These are phyloP conservation scores for Candida verbasci DNA, from an alignment of 805 yeast species.

Conservation along the genomic window DNA sequence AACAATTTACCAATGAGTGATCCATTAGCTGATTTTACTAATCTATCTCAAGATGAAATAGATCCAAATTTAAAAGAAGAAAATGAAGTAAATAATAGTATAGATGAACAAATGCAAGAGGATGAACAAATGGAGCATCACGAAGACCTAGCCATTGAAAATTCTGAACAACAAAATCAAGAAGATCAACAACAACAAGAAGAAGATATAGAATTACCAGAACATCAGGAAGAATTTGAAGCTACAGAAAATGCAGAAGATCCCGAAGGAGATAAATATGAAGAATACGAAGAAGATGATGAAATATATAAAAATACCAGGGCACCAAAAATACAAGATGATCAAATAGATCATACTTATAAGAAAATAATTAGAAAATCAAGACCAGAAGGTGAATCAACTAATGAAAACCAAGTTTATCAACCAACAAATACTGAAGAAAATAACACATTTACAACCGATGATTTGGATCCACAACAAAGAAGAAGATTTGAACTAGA, in stretches of 20 bases:
- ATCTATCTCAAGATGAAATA: constrained; percentile 9
- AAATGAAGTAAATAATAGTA: neutral
- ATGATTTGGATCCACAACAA: constrained; percentile 31
- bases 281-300: constrained; percentile 20
- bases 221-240: constrained; percentile 9
- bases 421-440: constrained; percentile 6
- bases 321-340: constrained; percentile 17
- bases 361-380: constrained; percentile 25
- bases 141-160: constrained; percentile 2
- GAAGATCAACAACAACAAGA: constrained; percentile 9
- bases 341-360: constrained; percentile 14
- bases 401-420: constrained; percentile 2
- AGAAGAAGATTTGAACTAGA: constrained; percentile 74
- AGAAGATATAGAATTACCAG: constrained; percentile 6
- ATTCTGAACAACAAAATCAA: constrained; percentile 6
- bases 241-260: constrained; percentile 6
- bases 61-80: constrained; percentile 6
- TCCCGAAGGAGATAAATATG: constrained; percentile 10
- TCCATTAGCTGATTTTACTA: constrained; percentile 10
- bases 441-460: constrained; percentile 11
- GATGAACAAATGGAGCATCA: neutral
- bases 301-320: constrained; percentile 16
- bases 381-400: constrained; percentile 4
- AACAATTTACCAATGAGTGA: constrained; percentile 11
- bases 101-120: constrained; percentile 3